Evolutionary conservation across 2,329 filamentous ascomycete species (phyloP).

Genomic region (Incumbomyces lentus): DNA sequence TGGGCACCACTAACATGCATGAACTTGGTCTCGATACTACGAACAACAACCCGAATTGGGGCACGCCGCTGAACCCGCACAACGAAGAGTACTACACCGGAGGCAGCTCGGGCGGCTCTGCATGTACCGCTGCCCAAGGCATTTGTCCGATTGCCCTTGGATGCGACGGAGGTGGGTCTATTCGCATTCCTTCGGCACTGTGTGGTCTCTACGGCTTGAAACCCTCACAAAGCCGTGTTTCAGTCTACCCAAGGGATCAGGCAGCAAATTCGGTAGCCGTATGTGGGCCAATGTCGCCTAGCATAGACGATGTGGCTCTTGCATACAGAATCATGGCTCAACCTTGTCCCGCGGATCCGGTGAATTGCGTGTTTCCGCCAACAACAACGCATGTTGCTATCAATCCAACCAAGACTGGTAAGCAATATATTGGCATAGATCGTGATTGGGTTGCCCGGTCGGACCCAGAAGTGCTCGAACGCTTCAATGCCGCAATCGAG

Average conservation of each 20-base stretch:
- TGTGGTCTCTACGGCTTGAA: constrained; percentile 79
- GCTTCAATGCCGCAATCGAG: constrained; percentile 53
- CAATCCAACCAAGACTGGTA: constrained; percentile 19
- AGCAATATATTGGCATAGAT: constrained; percentile 61
- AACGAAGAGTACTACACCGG: constrained; percentile 69
- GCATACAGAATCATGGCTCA: constrained; percentile 73
- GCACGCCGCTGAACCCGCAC: constrained; percentile 68
- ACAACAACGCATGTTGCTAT: constrained; percentile 27
- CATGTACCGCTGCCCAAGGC: constrained; percentile 58
- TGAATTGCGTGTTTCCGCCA: constrained; percentile 37
- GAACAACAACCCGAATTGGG: constrained; percentile 68
- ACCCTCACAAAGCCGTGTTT: constrained; percentile 58
- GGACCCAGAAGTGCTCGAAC: constrained; percentile 50
- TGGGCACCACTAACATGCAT: constrained; percentile 72
- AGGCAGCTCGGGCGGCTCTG: constrained; percentile 68
- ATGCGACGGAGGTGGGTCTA: constrained; percentile 65
- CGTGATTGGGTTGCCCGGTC: constrained; percentile 60
- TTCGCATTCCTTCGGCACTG: constrained; percentile 63
- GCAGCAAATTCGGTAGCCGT: constrained; percentile 55
- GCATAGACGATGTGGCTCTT: constrained; percentile 64
- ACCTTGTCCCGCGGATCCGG: constrained; percentile 57
- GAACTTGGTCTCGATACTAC: constrained; percentile 70
- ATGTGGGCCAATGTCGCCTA: constrained; percentile 64
- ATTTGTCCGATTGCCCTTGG: constrained; percentile 66
- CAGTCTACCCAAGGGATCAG: constrained; percentile 46